phyloP scores from a whole-genome alignment of 164 flowering plant species.

The Houttuynia cordata region DNA sequence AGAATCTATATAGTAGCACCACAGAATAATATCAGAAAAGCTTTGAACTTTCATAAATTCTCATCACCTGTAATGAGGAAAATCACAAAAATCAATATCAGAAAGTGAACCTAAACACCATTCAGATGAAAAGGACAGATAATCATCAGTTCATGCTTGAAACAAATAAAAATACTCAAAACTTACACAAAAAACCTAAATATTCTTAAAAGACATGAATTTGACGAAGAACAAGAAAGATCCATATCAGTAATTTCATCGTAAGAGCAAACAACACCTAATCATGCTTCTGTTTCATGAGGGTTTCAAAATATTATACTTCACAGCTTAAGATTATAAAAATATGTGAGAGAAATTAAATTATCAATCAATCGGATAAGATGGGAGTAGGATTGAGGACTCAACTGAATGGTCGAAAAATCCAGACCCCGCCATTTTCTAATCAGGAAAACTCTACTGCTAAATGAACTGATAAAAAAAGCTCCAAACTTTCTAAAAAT shows the following conservation, averaged over 20 bases:
- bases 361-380: no score
- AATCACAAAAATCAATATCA: neutral
- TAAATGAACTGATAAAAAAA: no score
- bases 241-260: neutral
- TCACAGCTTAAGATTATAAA: no score
- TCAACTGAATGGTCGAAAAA: conserved; percentile 1
- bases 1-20: no score
- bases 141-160: neutral
- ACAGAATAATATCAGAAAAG: neutral
- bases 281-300: no score
- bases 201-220: neutral
- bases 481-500: no score
- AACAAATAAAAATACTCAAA: neutral
- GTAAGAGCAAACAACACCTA: no score
- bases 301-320: no score
- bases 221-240: neutral
- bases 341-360: no score
- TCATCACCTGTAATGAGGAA: neutral
- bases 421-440: conserved; percentile 1
- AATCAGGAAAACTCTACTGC: no score
- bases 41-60: neutral
- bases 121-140: neutral
- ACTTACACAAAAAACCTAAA: no score
- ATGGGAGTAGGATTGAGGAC: no score
- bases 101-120: neutral